Evolutionary conservation across 2,329 filamentous ascomycete genomes (phyloP).

Genomic region (Periconia sp.): DNA sequence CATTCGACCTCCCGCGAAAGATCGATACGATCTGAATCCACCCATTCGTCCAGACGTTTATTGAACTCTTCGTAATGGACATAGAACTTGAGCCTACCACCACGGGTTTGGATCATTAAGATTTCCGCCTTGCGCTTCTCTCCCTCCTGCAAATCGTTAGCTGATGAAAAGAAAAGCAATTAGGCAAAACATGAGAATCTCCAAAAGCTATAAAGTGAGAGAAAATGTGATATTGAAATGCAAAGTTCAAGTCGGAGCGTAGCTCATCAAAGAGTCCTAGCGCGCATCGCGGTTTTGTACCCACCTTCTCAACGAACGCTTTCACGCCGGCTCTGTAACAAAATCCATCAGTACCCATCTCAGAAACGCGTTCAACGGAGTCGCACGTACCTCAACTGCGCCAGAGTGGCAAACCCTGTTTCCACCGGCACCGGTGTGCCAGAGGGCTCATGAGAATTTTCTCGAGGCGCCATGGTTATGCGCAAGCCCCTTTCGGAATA

Average conservation of each 20-base stretch:
- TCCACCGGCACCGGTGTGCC: conserved; percentile 67
- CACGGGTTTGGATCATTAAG: conserved; percentile 88
- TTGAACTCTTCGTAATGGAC: conserved; percentile 99
- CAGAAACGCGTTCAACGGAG: conserved; percentile 27
- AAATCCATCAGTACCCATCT: conserved; percentile 36
- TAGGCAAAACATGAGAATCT: background rate
- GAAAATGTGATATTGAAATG: background rate
- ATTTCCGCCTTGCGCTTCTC: conserved; percentile 92
- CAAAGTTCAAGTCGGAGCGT: background rate
- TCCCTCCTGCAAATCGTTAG: conserved; percentile 65
- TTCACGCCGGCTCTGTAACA: conserved; percentile 67
- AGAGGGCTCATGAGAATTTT: conserved; percentile 59
- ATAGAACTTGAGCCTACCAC: conserved; percentile 88
- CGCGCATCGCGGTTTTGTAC: conserved; percentile 28
- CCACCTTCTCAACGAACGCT: conserved; percentile 72
- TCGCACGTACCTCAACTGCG: conserved; percentile 74
- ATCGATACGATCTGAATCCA: conserved; percentile 81
- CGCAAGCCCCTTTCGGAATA: conserved; percentile 13
- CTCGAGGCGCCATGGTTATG: conserved; percentile 60
- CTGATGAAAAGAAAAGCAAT: background rate
- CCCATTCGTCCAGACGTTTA: conserved; percentile 89
- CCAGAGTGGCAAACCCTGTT: conserved; percentile 82
- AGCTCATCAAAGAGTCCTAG: conserved; percentile 21
- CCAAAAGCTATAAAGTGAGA: background rate
- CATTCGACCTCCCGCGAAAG: conserved; percentile 92